Evolutionary conservation across 75 land plant genomes (phyloP).

Genomic region (Sequoiadendron giganteum): DNA sequence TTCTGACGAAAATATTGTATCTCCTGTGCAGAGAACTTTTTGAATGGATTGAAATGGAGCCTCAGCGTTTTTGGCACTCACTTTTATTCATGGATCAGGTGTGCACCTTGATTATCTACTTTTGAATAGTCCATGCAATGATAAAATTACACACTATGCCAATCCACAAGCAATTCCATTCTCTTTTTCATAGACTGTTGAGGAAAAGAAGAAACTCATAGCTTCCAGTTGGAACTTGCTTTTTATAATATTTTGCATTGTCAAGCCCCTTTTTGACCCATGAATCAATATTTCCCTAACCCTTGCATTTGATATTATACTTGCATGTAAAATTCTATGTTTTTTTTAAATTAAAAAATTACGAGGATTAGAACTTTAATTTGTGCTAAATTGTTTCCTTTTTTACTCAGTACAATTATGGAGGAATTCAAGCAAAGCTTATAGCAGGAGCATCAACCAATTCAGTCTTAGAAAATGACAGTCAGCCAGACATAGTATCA

Average conservation of each 20-base stretch:
- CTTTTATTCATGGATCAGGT: slow-evolving; percentile 99
- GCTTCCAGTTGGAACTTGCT: not conserved
- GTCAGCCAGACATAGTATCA: slow-evolving; percentile 80
- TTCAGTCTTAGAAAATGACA: slow-evolving; percentile 22
- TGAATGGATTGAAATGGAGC: slow-evolving; percentile 99
- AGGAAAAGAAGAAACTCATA: not conserved
- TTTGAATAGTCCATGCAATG: not conserved
- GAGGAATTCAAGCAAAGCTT: slow-evolving; percentile 76
- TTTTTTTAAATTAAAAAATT: not conserved
- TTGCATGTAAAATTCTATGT: not conserved
- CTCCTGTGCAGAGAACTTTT: slow-evolving; percentile 71
- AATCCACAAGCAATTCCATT: not conserved
- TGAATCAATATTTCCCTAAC: not conserved
- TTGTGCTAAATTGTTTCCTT: not conserved
- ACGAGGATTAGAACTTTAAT: not conserved
- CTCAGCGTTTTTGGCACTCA: slow-evolving; percentile 88
- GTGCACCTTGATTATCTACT: not conserved
- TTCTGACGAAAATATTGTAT: slow-evolving; percentile 7
- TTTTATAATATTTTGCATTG: not conserved
- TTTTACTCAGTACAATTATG: slow-evolving; percentile 79
- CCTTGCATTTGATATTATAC: not conserved
- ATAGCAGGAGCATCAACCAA: slow-evolving; percentile 10
- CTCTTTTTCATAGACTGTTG: not conserved
- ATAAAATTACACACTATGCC: not conserved
- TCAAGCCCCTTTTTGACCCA: not conserved